Base-by-base conservation (phyloP, 257 asterid species). In the Euphrasia confusa region DNA sequence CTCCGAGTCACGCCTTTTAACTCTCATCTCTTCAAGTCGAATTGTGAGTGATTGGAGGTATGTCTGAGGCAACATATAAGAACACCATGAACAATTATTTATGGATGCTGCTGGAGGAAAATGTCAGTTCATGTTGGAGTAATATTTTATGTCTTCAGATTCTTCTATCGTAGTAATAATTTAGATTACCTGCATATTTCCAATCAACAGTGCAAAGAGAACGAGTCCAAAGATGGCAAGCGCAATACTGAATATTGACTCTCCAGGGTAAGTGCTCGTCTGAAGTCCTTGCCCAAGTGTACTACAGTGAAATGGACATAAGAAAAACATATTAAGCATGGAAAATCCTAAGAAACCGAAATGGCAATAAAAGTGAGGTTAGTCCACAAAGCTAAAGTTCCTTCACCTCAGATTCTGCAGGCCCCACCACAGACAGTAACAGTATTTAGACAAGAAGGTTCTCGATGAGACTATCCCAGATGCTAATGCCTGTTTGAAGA, bases 361-460 rank as follows among this genome's bases (percentile, higher is more conserved):
- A 50, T 15, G 56, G 56, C 56, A 49, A 15, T n/a, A n/a, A n/a
- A 10, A 49, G 28, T 0, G 40, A 17, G n/a, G 61, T 39, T 15
- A 54, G 63, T 27, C 33, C 54, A 61, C 61, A 32, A 10, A 18
- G 12, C 10, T 3, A 5, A 70, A 63, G 33, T 54, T 13, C 12
- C 26, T 56, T 74, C 77, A 89, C 99, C 99, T 93, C 76, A 93
- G 74, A 76, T 93, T 93, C 80, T 93, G 99, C 79, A 93, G 83
- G 14, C 99, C 97, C 97, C 99, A 93, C 99, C 99, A 93, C 26
- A 93, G 87, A 68, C 99, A 93, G 79, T 93, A 93, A 71, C 91
- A 87, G 61, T 93, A 93, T 71, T 93, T 93, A 32, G 93, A 68
- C 63, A 82, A 30, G 73, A 93, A 93, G 11, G 72, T 73, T 72